Conservation (phyloP, 345 rosid genomes). For the Dimocarpus longan region DNA sequence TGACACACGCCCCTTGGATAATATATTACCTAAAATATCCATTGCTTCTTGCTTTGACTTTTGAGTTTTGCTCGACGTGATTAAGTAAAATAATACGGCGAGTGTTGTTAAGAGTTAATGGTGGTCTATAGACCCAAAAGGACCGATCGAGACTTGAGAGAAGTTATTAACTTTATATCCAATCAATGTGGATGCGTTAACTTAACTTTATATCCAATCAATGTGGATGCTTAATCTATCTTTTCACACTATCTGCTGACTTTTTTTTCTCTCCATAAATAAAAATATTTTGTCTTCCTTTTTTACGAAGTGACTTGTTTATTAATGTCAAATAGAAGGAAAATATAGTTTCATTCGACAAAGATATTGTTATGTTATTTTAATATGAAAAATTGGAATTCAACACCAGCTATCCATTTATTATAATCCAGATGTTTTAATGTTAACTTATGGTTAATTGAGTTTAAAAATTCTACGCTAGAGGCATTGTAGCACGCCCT, state of each 20-base stretch:
- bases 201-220: neutral
- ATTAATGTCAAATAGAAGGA: neutral
- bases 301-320: neutral
- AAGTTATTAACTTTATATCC: neutral
- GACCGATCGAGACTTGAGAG: neutral
- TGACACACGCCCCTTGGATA: slow-evolving; percentile 18
- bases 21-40: neutral
- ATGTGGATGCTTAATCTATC: neutral
- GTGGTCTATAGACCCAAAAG: too few species aligned
- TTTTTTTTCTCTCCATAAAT: too few species aligned
- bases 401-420: neutral
- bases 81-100: neutral
- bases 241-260: neutral
- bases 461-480: too few species aligned
- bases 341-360: too few species aligned
- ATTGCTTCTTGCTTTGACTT: neutral
- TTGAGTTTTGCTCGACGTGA: neutral
- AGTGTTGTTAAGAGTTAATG: neutral
- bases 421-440: too few species aligned
- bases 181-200: neutral
- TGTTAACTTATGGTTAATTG: too few species aligned
- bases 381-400: neutral
- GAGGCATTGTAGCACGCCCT: too few species aligned
- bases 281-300: too few species aligned
- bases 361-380: neutral